Evolutionary conservation across 352 stramenopile species (phyloP).

Genomic region (Labyrinthula sp.): DNA sequence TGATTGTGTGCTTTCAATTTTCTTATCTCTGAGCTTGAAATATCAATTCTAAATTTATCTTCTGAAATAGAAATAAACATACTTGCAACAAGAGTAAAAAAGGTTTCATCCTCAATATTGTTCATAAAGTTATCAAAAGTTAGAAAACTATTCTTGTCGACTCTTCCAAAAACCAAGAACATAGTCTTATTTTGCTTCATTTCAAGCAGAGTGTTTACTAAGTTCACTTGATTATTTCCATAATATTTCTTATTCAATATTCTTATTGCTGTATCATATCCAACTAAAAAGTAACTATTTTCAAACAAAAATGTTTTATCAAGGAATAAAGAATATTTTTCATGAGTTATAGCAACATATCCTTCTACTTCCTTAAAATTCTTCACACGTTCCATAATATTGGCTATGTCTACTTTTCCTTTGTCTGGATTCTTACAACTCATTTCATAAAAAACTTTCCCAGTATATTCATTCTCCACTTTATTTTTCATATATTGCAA

Average conservation of each 20-base stretch:
- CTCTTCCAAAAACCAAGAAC: constrained; percentile 59
- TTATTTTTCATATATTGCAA: constrained; percentile 1
- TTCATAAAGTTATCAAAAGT: constrained; percentile 15
- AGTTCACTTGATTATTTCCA: constrained; percentile 39
- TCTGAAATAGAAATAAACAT: constrained; percentile 49
- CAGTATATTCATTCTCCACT: constrained; percentile 28
- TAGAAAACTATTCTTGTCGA: constrained; percentile 34
- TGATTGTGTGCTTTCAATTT: too few species aligned
- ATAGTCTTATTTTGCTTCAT: constrained; percentile 45
- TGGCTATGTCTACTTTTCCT: constrained; percentile 38
- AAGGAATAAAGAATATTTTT: constrained; percentile 48
- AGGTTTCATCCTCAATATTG: too few species aligned
- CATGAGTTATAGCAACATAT: constrained; percentile 52
- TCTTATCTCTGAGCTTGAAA: constrained; percentile 59
- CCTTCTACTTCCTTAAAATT: constrained; percentile 40
- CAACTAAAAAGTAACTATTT: constrained; percentile 54
- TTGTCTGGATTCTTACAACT: constrained; percentile 54
- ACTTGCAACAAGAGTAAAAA: too few species aligned
- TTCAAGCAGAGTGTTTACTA: constrained; percentile 47
- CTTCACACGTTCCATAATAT: constrained; percentile 37
- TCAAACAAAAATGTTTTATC: constrained; percentile 54
- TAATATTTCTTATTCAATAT: constrained; percentile 72
- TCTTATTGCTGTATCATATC: constrained; percentile 57
- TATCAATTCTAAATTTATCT: constrained; percentile 51
- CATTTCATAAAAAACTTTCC: constrained; percentile 49